Evolutionary conservation across 2,329 filamentous ascomycete species (phyloP).

Genomic region (Clonostachys solani): DNA sequence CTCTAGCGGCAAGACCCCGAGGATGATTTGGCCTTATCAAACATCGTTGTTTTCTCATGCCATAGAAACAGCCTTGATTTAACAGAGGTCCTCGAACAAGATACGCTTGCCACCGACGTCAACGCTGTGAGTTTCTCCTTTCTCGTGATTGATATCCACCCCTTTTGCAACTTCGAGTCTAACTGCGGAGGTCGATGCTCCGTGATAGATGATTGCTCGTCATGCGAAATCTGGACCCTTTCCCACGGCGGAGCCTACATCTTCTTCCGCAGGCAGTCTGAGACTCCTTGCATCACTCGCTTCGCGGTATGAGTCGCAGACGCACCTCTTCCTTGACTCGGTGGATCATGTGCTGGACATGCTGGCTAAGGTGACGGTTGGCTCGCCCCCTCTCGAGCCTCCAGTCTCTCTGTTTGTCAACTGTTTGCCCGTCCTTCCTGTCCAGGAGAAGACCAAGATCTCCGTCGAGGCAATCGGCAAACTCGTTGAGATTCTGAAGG

Average conservation of each 20-base stretch:
- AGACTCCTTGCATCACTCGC: constrained; percentile 12
- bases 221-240: constrained; percentile 6
- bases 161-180: too few species aligned
- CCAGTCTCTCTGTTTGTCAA: constrained; percentile 11
- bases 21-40: constrained; percentile 4
- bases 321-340: constrained; percentile 7
- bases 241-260: constrained; percentile 9
- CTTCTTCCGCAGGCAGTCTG: constrained; percentile 8
- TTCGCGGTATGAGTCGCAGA: constrained; percentile 9
- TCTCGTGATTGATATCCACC: too few species aligned
- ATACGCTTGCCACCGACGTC: constrained; percentile 10
- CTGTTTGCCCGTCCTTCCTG: constrained; percentile 9
- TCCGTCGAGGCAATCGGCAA: constrained; percentile 4
- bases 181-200: background rate
- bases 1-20: constrained; percentile 3
- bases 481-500: constrained; percentile 7
- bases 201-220: constrained; percentile 6
- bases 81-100: constrained; percentile 7
- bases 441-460: constrained; percentile 5
- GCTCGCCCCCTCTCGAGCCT: constrained; percentile 8
- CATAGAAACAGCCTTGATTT: constrained; percentile 3
- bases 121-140: constrained; percentile 1
- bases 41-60: constrained; percentile 5
- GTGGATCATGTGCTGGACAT: constrained; percentile 8
- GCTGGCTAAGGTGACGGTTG: constrained; percentile 6